Evolutionary conservation across 2,329 filamentous ascomycete genomes (phyloP), one percentile per base, ranked within the genome.

Genomic region (Penicillium brasilianum): DNA sequence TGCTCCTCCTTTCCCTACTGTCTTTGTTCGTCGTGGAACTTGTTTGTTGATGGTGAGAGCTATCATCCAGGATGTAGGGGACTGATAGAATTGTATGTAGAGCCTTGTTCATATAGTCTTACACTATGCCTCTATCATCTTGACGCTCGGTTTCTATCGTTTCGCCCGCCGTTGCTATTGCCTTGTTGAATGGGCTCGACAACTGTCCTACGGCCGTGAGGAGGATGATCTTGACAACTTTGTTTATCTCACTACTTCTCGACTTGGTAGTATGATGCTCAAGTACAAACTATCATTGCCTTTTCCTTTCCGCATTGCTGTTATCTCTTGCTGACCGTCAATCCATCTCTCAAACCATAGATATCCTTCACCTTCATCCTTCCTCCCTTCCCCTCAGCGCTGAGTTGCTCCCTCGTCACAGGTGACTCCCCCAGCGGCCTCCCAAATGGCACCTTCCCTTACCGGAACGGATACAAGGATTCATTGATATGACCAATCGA

Each of bases 401-500:
- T 52, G 32, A 25, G 30, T 16, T 52, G 39, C 36, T 52, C 39
- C 8, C 30, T 32, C 6, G 20, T 13, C 32, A 52, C 39, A 37
- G 50, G 39, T 52, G 50, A 52, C 4, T 39, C 50, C 4, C 50
- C 50, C 2, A 28, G 20, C 10, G 39, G 50, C 34, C 34, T 39
- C 13, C 22, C 39, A 13, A 52, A 39, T 16, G 18, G 34, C 34
- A 25, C 39, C 10, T 52, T 52, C 14, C 20, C 39, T 18, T 52
- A 39, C 14, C 22, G 39, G n/a, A 52, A 51, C 36, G 36, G 25
- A 1, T 51, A 57, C 22, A 51, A 57, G 16, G 36, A 57, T 18
- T 28, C 32, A 9, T 98, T 98, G 74, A 88, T 91, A 37, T 88
- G 89, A 55, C 93, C 93, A 41, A 97, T 98, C 76, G 94, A 96